Base-by-base conservation (phyloP, 331 rosid species). In the Rhamnella rubrinervis region DNA sequence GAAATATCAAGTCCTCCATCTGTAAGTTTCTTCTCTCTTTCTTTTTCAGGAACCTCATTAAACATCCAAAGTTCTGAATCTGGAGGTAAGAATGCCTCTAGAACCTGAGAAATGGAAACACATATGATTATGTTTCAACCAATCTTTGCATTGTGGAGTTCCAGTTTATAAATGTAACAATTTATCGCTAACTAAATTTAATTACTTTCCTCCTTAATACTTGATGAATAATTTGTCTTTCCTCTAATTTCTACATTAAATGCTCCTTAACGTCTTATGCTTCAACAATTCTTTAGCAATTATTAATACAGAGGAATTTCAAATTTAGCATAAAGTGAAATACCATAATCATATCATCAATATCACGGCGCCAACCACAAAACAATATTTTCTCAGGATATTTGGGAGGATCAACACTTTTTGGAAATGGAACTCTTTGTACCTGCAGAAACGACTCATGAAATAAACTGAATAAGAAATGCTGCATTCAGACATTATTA, bases 351-450 rank as follows among this genome's bases (percentile, higher is more conserved):
- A 93, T 93, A 77, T 93, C 98, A 63, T 93, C 92, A 72, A 93
- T 87, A 83, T 93, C 98, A 60, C 98, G 97, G 35, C 98, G 97
- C 98, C 98, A 93, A 61, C 98, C 98, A 72, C 98, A 93, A 80
- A 93, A 93, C 81, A 93, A 60, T 82, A 93, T 88, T 84, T 77
- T 91, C 85, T 93, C 98, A 0, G 97, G 97, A 73, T 76, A 91
- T 80, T 90, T 93, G 51, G 97, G 98, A 56, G 96, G 92, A 67
- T 91, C 96, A 44, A 81, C 73, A 60, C 66, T 73, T 77, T 80
- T 83, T n/a, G 83, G 87, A 68, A 77, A 91, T 37, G 52, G 76
- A 69, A 86, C 86, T 70, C 84, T 80, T 14, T 67, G 72, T 50
- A 91, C 85, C 98, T 93, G 82, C 66, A 58, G 69, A 78, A 70